phyloP scores from a whole-genome alignment of 768 basidiomycete genomes.

The Glaciozyma martinii region DNA sequence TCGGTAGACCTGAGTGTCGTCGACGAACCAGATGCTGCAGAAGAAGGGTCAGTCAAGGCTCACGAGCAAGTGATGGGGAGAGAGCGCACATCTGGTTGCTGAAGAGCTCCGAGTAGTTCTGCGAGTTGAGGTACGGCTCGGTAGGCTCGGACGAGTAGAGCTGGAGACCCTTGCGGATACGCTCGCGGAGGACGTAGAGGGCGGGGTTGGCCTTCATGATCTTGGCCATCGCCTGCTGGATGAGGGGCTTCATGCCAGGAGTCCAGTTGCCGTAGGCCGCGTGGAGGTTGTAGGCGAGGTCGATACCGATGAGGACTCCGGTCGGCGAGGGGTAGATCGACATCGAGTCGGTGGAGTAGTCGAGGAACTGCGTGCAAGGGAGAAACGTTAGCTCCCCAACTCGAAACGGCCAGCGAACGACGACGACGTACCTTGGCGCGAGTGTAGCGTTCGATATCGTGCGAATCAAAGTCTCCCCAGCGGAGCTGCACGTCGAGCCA shows the following conservation, averaged over 20 bases:
- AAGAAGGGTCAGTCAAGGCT: not conserved
- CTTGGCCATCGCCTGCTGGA: conserved; percentile 99
- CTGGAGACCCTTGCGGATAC: conserved; percentile 96
- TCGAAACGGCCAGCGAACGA: not conserved
- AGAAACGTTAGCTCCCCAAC: not conserved
- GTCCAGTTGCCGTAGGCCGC: conserved; percentile 99
- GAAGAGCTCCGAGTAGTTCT: conserved; percentile 47
- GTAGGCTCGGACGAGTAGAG: conserved; percentile 98
- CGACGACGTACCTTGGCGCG: conserved; percentile 49
- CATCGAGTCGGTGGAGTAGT: conserved; percentile 53
- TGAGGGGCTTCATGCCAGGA: conserved; percentile 94
- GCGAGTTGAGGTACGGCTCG: conserved; percentile 97
- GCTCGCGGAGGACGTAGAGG: conserved; percentile 91
- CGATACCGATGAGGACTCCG: conserved; percentile 98
- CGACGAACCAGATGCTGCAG: conserved; percentile 69
- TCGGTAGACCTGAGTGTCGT: conserved; percentile 99
- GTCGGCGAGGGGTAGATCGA: conserved; percentile 97
- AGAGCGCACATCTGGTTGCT: conserved; percentile 86
- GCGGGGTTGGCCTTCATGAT: conserved; percentile 99
- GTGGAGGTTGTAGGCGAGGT: conserved; percentile 95
- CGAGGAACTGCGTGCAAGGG: conserved; percentile 70
- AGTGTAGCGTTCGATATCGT: conserved; percentile 97
- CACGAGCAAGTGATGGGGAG: conserved; percentile 31
- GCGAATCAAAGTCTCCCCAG: conserved; percentile 98
- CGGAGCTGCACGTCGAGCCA: conserved; percentile 67